Evolutionary conservation across 1,139 yeast genomes (phyloP).

Genomic region (Pichia sp.): DNA sequence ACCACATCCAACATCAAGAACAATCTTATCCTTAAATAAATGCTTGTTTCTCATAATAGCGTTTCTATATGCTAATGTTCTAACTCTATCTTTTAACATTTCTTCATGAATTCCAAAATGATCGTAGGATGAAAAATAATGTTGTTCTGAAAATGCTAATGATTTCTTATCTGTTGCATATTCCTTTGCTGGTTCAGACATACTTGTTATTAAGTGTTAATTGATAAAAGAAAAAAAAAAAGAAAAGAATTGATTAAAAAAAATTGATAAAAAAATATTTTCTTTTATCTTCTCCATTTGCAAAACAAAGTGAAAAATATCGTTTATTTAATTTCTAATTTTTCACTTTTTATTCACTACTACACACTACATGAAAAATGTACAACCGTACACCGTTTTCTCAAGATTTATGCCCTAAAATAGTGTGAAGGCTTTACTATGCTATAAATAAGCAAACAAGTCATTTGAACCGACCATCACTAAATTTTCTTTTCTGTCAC

Average conservation of each 20-base stretch:
- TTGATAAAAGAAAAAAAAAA: background rate
- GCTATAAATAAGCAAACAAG: too few relatives aligned
- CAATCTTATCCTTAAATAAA: constrained; percentile 85
- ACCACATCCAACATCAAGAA: constrained; percentile 98
- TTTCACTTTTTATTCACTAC: too few relatives aligned
- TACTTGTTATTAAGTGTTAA: background rate
- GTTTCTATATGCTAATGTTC: constrained; percentile 87
- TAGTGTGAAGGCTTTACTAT: too few relatives aligned
- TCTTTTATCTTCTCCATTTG: background rate
- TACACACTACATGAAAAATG: too few relatives aligned
- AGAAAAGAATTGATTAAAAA: background rate
- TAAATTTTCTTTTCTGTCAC: too few relatives aligned
- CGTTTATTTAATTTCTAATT: too few relatives aligned
- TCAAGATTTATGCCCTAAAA: too few relatives aligned
- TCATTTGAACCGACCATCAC: too few relatives aligned
- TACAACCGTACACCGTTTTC: too few relatives aligned
- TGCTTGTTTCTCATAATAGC: constrained; percentile 90
- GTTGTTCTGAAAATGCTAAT: constrained; percentile 70
- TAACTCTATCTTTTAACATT: constrained; percentile 92
- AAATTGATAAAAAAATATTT: background rate
- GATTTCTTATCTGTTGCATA: constrained; percentile 48
- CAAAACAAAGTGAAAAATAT: background rate
- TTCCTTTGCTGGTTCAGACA: background rate
- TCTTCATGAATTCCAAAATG: constrained; percentile 98
- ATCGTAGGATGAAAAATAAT: constrained; percentile 90